A percentile compares a stretch with the other conserved stretches of the same genome.
These are phyloP conservation scores for Linum lewisii DNA, from an alignment of 345 rosid genomes.

Conservation along the genomic window DNA sequence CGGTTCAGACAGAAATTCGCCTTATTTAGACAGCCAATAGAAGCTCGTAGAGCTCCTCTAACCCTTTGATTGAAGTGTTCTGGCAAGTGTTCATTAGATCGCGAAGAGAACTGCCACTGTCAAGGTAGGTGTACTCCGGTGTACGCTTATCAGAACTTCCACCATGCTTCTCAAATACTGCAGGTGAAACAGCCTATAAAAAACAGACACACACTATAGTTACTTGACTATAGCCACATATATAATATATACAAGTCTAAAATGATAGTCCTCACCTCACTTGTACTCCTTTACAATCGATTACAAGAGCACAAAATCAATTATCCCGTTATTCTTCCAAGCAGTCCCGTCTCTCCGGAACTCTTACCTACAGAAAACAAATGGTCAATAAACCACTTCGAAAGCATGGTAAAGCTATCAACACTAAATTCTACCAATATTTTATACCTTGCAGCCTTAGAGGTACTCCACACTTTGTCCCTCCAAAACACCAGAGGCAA, in stretches of 20 bases:
- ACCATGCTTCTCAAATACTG: slow-evolving; percentile 68
- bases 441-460: slow-evolving; percentile 52
- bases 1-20: slow-evolving; percentile 64
- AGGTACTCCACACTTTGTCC: slow-evolving; percentile 56
- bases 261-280: slow-evolving; percentile 30
- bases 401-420: neutral
- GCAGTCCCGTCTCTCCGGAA: slow-evolving; percentile 37
- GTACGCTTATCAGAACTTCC: slow-evolving; percentile 76
- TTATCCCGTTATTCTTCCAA: slow-evolving; percentile 47
- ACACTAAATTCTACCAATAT: neutral
- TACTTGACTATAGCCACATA: neutral
- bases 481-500: slow-evolving; percentile 70
- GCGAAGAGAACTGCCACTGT: slow-evolving; percentile 70
- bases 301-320: slow-evolving; percentile 69
- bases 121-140: slow-evolving; percentile 62
- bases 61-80: slow-evolving; percentile 42
- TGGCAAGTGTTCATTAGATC: slow-evolving; percentile 71
- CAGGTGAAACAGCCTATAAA: slow-evolving; percentile 51
- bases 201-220: neutral
- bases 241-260: neutral
- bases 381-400: neutral
- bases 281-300: slow-evolving; percentile 44
- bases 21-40: slow-evolving; percentile 44
- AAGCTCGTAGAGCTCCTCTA: slow-evolving; percentile 45
- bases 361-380: slow-evolving; percentile 29